Conservation (phyloP, 805 yeast genomes). For the Suhomyces canberraensis region DNA sequence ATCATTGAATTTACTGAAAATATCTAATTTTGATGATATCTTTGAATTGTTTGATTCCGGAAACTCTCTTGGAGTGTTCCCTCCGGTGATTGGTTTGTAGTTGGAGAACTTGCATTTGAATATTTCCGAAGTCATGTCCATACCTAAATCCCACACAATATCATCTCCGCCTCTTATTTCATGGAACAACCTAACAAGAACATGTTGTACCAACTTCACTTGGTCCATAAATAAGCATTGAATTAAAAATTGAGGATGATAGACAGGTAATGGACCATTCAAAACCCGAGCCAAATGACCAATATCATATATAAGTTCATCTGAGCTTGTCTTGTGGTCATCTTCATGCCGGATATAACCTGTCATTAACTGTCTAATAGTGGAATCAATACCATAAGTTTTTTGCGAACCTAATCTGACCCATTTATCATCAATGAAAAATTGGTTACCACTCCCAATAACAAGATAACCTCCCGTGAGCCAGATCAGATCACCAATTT, state of each 20-base stretch:
- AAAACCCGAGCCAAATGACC: conserved; percentile 70
- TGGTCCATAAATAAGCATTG: conserved; percentile 69
- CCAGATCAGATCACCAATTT: conserved; percentile 90
- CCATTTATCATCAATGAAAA: conserved; percentile 74
- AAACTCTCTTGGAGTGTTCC: conserved; percentile 1
- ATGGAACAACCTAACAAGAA: conserved; percentile 53
- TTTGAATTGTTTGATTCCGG: not conserved
- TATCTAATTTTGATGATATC: conserved; percentile 1
- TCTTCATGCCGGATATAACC: conserved; percentile 21
- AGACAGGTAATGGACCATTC: conserved; percentile 86
- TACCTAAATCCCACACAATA: conserved; percentile 33
- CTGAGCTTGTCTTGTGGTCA: conserved; percentile 18
- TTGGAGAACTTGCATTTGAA: conserved; percentile 6
- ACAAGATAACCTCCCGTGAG: conserved; percentile 72
- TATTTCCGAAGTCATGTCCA: conserved; percentile 21
- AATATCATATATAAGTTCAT: conserved; percentile 38
- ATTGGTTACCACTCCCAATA: conserved; percentile 86
- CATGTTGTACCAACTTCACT: conserved; percentile 48
- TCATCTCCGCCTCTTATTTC: conserved; percentile 41
- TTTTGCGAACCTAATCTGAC: conserved; percentile 24
- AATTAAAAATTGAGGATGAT: conserved; percentile 85
- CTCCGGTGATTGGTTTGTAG: conserved; percentile 1
- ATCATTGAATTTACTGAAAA: conserved; percentile 31
- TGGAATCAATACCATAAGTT: conserved; percentile 46
- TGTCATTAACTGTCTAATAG: conserved; percentile 39